Percentiles rank a stretch among this genome's conserved stretches.
Evolutionary conservation across 2,329 filamentous ascomycete species (phyloP).

Genomic region (Fusarium annulatum): DNA sequence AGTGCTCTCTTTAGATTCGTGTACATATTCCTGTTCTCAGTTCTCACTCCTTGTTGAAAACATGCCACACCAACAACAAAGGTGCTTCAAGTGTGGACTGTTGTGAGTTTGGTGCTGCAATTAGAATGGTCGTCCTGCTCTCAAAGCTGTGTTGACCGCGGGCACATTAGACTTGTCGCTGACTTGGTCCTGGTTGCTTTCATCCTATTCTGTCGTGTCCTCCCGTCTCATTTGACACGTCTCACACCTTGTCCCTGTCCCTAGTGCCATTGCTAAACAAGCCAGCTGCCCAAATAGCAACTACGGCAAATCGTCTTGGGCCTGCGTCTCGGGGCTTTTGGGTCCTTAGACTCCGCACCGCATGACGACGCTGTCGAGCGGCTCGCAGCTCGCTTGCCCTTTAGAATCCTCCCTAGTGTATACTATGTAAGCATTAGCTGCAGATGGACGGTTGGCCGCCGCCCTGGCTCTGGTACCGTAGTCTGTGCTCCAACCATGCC

Average conservation of each 20-base stretch:
- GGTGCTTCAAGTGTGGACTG: not conserved
- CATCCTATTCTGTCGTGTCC: constrained; percentile 25
- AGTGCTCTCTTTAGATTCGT: not conserved
- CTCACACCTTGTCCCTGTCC: constrained; percentile 25
- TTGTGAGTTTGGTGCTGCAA: constrained; percentile 1
- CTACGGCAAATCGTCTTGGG: constrained; percentile 27
- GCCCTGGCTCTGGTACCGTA: constrained; percentile 3
- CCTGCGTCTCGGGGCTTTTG: constrained; percentile 34
- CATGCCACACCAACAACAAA: not conserved
- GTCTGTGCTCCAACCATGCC: not conserved
- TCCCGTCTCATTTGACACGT: constrained; percentile 35
- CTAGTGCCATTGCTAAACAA: constrained; percentile 20
- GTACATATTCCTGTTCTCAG: constrained; percentile 15
- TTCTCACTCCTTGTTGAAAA: constrained; percentile 7
- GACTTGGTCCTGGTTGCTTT: constrained; percentile 19
- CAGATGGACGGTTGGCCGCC: constrained; percentile 36
- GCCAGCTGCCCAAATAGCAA: constrained; percentile 19
- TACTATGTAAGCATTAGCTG: constrained; percentile 28
- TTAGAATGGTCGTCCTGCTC: not conserved
- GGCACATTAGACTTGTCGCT: constrained; percentile 18
- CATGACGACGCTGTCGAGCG: constrained; percentile 40
- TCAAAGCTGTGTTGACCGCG: not conserved
- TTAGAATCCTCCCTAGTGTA: constrained; percentile 25
- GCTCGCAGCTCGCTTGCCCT: constrained; percentile 24
- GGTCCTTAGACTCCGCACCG: constrained; percentile 29